Evolutionary conservation across 352 stramenopile species (phyloP).

Genomic region (Phytophthora colocasiae): DNA sequence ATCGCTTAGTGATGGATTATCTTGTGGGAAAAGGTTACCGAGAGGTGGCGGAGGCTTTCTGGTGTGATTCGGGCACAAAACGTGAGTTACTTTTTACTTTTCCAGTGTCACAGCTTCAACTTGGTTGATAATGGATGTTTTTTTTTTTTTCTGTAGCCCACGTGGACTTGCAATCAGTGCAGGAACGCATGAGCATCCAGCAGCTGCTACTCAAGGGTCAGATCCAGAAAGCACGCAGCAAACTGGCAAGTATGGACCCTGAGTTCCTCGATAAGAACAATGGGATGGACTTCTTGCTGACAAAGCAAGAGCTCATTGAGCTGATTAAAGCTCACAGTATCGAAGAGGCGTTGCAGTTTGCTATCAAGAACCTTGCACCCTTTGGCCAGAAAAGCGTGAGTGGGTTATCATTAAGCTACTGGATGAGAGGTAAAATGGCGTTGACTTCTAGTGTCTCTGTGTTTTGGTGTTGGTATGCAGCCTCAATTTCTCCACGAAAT

Average conservation of each 20-base stretch:
- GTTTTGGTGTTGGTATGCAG: constrained; percentile 30
- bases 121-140: constrained; percentile 10
- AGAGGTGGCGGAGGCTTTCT: constrained; percentile 80
- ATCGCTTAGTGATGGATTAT: constrained; percentile 84
- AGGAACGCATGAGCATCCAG: constrained; percentile 77
- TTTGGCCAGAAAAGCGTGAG: constrained; percentile 81
- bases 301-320: constrained; percentile 85
- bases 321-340: constrained; percentile 75
- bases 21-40: constrained; percentile 83
- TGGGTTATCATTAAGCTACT: constrained; percentile 8
- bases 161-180: constrained; percentile 77
- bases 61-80: constrained; percentile 71
- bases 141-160: too few relatives aligned
- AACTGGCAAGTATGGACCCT: constrained; percentile 61
- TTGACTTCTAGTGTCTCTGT: background rate
- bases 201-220: constrained; percentile 69
- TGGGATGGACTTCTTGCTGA: constrained; percentile 76
- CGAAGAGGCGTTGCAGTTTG: constrained; percentile 73
- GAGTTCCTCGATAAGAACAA: constrained; percentile 67
- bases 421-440: background rate
- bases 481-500: constrained; percentile 78
- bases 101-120: constrained; percentile 16
- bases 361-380: constrained; percentile 71
- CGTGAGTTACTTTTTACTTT: constrained; percentile 45
- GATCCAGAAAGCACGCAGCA: constrained; percentile 63